These are phyloP conservation scores for Calocybe gangraenosa DNA, from an alignment of 768 basidiomycete species.

Conservation along the genomic window DNA sequence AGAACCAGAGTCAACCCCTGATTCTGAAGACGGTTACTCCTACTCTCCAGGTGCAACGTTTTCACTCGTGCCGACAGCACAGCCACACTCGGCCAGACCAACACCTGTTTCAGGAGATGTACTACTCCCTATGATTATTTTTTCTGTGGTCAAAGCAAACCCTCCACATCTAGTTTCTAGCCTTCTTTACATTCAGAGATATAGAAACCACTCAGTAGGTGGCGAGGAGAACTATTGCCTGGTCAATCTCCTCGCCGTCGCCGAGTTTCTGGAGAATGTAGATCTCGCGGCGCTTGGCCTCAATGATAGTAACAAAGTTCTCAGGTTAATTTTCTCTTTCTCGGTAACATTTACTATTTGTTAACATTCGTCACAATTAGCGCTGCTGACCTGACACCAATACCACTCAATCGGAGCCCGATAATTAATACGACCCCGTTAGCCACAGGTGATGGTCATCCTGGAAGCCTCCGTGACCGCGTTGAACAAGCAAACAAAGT, in stretches of 20 bases:
- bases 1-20: slow-evolving; percentile 11
- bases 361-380: no score
- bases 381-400: slow-evolving; percentile 77
- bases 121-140: slow-evolving; percentile 90
- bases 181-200: slow-evolving; percentile 61
- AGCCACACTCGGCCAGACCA: slow-evolving; percentile 19
- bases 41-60: slow-evolving; percentile 9
- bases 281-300: slow-evolving; percentile 70
- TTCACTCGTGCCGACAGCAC: slow-evolving; percentile 13
- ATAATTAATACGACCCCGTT: slow-evolving; percentile 42
- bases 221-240: slow-evolving; percentile 93
- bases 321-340: slow-evolving; percentile 64
- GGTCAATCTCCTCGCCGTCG: slow-evolving; percentile 92
- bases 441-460: slow-evolving; percentile 39
- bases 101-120: slow-evolving; percentile 81
- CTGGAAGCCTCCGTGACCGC: slow-evolving; percentile 58
- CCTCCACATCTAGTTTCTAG: slow-evolving; percentile 76
- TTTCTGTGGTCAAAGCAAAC: slow-evolving; percentile 89
- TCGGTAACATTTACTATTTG: no score
- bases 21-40: neutral
- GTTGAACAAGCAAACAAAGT: slow-evolving; percentile 84
- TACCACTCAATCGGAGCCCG: slow-evolving; percentile 61
- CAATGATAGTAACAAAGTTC: slow-evolving; percentile 49
- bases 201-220: slow-evolving; percentile 50
- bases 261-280: slow-evolving; percentile 93